Evolutionary conservation across 805 yeast species (phyloP), one percentile per base, ranked within the genome.

Genomic region (Wickerhamiella vanderwaltii): DNA sequence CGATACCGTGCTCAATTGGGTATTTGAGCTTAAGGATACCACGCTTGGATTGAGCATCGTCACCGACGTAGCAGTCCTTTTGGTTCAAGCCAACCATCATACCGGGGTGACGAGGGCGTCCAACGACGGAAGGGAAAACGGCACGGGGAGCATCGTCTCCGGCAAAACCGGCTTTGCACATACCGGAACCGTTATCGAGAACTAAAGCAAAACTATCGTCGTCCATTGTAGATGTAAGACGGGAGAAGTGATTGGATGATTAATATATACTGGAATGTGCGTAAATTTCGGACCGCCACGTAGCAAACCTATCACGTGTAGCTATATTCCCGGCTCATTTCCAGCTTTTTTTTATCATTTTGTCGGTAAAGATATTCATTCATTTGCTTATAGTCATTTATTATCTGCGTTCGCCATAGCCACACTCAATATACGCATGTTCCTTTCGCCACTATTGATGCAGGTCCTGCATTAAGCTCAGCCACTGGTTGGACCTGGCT

Each of bases 141-240:
- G 98, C 97, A 70, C 96, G 83, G 66, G 98, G 98, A 54, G 97
- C 97, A 74, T 91, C 98, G 66, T 91, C 97, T 75, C 98, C 98
- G 78, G 98, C 97, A 67, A 87, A 91, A 72, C 98, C 98, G 88
- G 98, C 98, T 69, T 91, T 91, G 80, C 98, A 91, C 97, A 91
- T 91, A 78, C 98, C 98, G 65, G 98, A 91, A 75, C 98, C 98
- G 73, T 88, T 88, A 69, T 88, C 98, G 72, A 88, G 88, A 73
- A 88, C 97, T 61, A 65, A 65, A 43, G 61, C 60, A 53, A 52
- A 56, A 49, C 53, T 51, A 48, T 58, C 61, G 54, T 56, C 60
- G 35, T 38, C 41, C 41, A 38, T 38, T 19, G 30, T 38, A 29
- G 41, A 29, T 37, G 41, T 13, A 11, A 18, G 41, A 16, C 6